These are phyloP conservation scores for Aspergillus sp. DNA, from an alignment of 2,329 filamentous ascomycete genomes.

Conservation along the genomic window DNA sequence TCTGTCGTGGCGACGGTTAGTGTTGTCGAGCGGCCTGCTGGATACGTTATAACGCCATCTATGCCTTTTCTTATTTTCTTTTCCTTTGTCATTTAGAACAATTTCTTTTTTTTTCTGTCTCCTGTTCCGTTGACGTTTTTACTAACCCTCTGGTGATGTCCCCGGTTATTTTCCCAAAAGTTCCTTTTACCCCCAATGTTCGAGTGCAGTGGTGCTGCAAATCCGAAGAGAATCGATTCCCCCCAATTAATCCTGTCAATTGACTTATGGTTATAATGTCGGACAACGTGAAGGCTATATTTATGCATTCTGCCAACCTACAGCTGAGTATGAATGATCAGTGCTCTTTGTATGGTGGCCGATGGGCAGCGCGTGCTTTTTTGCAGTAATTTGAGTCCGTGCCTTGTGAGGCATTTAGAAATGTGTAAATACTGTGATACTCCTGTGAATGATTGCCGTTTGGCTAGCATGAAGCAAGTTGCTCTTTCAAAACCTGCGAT, in stretches of 20 bases:
- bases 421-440: neutral
- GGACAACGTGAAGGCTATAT: neutral
- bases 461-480: neutral
- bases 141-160: constrained; percentile 27
- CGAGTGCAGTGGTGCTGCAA: constrained; percentile 1
- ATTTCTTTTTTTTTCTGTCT: constrained; percentile 7
- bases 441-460: neutral
- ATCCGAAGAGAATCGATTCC: constrained; percentile 5
- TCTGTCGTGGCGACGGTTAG: constrained; percentile 16
- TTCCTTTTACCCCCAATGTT: constrained; percentile 9
- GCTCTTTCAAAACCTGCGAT: too few relatives aligned
- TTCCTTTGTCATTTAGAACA: constrained; percentile 18
- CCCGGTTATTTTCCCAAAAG: constrained; percentile 17
- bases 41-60: constrained; percentile 30
- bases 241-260: constrained; percentile 16
- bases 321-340: constrained; percentile 1
- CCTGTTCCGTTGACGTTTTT: constrained; percentile 14
- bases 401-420: neutral
- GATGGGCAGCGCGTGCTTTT: neutral
- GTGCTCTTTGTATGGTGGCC: neutral
- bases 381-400: neutral
- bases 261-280: constrained; percentile 11
- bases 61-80: constrained; percentile 25
- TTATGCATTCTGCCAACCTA: neutral
- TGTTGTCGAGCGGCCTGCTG: constrained; percentile 19